Conservation (phyloP, 495 filamentous ascomycete species). For the Hypoxylon crocopeplum region DNA sequence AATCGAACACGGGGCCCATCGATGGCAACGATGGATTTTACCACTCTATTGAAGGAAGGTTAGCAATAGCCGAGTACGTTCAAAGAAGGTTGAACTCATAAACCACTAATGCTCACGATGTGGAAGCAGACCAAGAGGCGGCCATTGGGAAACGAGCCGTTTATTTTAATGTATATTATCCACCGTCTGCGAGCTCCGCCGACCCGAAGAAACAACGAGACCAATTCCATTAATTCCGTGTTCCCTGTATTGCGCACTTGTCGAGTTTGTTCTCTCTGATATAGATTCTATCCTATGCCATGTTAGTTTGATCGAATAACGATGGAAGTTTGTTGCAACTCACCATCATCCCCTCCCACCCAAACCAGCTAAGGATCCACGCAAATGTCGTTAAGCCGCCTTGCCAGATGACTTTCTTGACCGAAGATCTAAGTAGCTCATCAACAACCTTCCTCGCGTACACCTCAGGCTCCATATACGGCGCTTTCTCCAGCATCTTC, state of each 20-base stretch:
- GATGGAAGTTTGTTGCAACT: neutral
- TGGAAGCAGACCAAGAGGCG: no score
- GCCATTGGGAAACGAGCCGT: neutral
- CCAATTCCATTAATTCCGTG: no score
- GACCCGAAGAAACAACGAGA: no score
- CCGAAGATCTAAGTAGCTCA: conserved; percentile 19
- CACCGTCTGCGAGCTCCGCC: no score
- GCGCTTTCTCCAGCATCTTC: conserved; percentile 15
- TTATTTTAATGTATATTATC: neutral
- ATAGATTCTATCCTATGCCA: conserved; percentile 13
- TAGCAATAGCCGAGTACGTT: conserved; percentile 4
- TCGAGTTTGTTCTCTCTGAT: conserved; percentile 16
- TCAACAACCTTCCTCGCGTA: conserved; percentile 30
- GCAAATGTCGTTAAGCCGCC: conserved; percentile 26
- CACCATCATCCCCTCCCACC: conserved; percentile 41
- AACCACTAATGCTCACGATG: conserved; percentile 23
- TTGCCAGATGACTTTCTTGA: conserved; percentile 32
- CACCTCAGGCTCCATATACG: conserved; percentile 7
- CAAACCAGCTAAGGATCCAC: conserved; percentile 39
- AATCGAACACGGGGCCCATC: conserved; percentile 61
- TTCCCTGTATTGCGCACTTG: conserved; percentile 2
- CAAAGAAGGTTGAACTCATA: conserved; percentile 51
- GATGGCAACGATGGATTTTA: conserved; percentile 63
- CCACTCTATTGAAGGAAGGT: conserved; percentile 39
- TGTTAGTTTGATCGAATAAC: neutral